A percentile compares a stretch with the other conserved stretches of the same genome.
Conservation (phyloP, 441 rosid genomes). For the Rhodomyrtus psidioides region DNA sequence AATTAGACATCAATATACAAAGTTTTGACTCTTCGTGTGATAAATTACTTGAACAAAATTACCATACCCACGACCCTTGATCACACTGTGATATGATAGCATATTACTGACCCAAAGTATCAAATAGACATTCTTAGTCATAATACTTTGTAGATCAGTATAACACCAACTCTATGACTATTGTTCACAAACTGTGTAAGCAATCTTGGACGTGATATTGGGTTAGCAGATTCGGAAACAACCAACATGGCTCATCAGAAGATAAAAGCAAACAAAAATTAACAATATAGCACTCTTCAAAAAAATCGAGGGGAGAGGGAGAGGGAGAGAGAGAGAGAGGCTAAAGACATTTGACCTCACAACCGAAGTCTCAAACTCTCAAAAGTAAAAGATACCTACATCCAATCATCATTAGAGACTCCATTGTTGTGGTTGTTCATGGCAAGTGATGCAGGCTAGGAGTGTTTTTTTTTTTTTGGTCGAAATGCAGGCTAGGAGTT, state of each 20-base stretch:
- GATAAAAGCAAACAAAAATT: not conserved
- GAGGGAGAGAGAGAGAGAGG: not conserved
- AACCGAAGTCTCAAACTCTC: not conserved
- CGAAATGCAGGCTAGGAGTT: not conserved
- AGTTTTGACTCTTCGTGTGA: not conserved
- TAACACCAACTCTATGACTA: not conserved
- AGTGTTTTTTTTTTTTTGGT: not conserved
- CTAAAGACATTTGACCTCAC: not conserved
- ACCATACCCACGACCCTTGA: not conserved
- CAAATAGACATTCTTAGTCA: not conserved
- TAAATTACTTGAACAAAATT: not conserved
- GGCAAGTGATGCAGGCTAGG: not conserved
- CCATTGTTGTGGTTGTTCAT: not conserved
- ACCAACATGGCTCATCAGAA: not conserved
- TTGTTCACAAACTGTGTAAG: not conserved
- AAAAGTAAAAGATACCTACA: not conserved
- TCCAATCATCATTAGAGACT: not conserved
- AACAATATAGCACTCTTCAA: not conserved
- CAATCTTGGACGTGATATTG: not conserved
- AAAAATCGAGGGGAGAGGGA: not conserved
- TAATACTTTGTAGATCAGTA: not conserved
- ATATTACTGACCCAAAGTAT: not conserved
- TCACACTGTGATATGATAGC: not conserved
- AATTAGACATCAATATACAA: not conserved
- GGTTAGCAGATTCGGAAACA: not conserved